Evolutionary conservation across 805 yeast genomes (phyloP), one percentile per base, ranked within the genome.

Genomic region (Torulaspora delbrueckii): DNA sequence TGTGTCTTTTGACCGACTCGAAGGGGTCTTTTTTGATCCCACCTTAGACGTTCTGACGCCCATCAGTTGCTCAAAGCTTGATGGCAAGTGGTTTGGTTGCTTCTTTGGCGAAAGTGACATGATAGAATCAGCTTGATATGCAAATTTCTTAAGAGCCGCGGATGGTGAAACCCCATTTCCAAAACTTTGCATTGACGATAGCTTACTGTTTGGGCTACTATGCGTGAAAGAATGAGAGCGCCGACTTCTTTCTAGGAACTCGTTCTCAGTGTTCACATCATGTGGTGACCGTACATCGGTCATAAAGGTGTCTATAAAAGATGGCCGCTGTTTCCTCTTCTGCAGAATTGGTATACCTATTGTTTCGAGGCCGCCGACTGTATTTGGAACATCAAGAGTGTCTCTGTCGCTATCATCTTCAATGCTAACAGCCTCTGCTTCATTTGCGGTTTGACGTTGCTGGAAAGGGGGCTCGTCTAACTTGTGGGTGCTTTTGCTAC

Each of bases 291-390:
- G 37, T 37, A 51, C 46, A 35, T 54, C 62, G 3, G 60, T 47
- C 56, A 64, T 58, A 35, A 57, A 62, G 10, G 65, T 58, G 40
- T 62, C 68, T 22, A 64, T 59, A 37, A 64, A 64, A 1, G 68
- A 64, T 19, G 55, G 51, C 14, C 65, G 55, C 16, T 55, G 55
- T 3, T 39, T 43, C 6, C 59, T 50, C n/a, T 48, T 50, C 7
- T 48, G 50, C 12, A 52, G 8, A 10, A 60, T 59, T 8, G 63
- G 63, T 14, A 60, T 49, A 22, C 37, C 34, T 14, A 37, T 18
- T 5, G 43, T 26, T 12, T 46, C 54, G 5, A 67, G 55, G 26
- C 58, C 63, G 18, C 31, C 27, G 13, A n/a, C 22, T 12, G 45
- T 14, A n/a, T 28, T 25, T 4, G 36, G 36, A 12, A 28, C 27